Evolutionary conservation across 495 filamentous ascomycete species (phyloP), one percentile per base, ranked within the genome.

Genomic region (Xanthoparmelia taractica): DNA sequence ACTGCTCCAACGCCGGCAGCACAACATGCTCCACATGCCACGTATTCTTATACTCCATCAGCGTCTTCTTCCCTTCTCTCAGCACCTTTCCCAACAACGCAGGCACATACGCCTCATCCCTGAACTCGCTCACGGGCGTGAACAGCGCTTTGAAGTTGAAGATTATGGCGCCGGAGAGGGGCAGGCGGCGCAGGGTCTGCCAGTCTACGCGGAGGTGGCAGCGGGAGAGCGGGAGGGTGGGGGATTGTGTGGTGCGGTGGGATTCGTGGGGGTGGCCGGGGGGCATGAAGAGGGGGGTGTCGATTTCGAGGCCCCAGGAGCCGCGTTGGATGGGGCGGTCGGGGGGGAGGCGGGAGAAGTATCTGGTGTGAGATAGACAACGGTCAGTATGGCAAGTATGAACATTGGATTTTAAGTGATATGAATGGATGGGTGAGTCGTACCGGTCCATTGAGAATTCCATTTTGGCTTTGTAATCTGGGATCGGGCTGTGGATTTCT

Each of bases 91-190:
- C 70, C 29, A 92, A 40, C 31, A 96, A 71, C 20, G 79, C 79
- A 0, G 92, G 92, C 3, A 96, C 75, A 47, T 84, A 86, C 25
- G 87, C 82, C 69, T 96, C 92, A 55, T 89, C 81, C 0, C 85
- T 76, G 64, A 96, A 85, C 67, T 89, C 85, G 23, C 76, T 70
- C 0, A 96, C 72, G 0, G 88, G 87, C 4, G 90, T 94, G 75
- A 96, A 96, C 0, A 96, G 72, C 0, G 87, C 92, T 70, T 94
- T 96, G 83, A 92, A 96, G 71, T 96, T 96, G 75, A 96, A 96
- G 4, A 90, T 82, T 12, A 96, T 75, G 0, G 80, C 85, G 0
- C 82, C 89, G 0, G 86, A 88, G 7, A 96, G 73, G 3, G 92
- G 92, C 1, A 96, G 76, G 33, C 92, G 82, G 17, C 92, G 84